Evolutionary conservation across 1,284 basidiomycete species (phyloP), one percentile per base, ranked within the genome.

Genomic region (Blastosporella zonata): DNA sequence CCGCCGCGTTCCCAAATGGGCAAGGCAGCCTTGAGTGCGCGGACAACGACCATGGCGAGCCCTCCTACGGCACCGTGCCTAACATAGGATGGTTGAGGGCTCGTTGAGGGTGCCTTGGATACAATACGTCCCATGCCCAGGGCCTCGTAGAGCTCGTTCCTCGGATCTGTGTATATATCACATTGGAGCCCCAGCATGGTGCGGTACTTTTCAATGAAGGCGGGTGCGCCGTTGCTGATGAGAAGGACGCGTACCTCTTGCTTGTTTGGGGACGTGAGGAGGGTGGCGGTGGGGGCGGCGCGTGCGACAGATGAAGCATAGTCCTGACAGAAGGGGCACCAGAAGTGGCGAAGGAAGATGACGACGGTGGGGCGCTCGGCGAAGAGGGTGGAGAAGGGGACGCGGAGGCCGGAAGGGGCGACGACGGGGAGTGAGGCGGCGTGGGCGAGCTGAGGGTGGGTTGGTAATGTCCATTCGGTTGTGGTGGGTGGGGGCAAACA

Each of bases 311-410:
- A 82, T 46, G 81, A 75, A 73, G 93, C 81, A 65, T 94, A 96
- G 62, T 93, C 89, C 62, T 92, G 89, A 64, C 89, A 91, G 25
- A 83, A 68, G 2, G 87, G 83, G 59, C 90, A 93, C 82, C 82
- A 85, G 63, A 90, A 88, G 64, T 89, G 85, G 34, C 87, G 73
- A 55, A 89, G 78, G 67, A 90, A 89, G 39, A 86, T 63, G 44
- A 93, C 82, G 49, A 93, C 75, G 1, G 87, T 88, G 62, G 74
- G 77, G 60, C 78, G 76, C 8, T 73, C 68, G 43, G 72, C 72
- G 62, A 91, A 87, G 22, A 95, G 64, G 40, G 87, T 79, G 1
- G 88, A 86, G 55, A 95, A 94, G 21, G 70, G 72, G 34, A 88
- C 69, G 8, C 77, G 71, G 6, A 80, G 58, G 13, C 90, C 91